These are phyloP conservation scores for Trametes sp. DNA, from an alignment of 1,284 basidiomycete genomes.

Conservation along the genomic window DNA sequence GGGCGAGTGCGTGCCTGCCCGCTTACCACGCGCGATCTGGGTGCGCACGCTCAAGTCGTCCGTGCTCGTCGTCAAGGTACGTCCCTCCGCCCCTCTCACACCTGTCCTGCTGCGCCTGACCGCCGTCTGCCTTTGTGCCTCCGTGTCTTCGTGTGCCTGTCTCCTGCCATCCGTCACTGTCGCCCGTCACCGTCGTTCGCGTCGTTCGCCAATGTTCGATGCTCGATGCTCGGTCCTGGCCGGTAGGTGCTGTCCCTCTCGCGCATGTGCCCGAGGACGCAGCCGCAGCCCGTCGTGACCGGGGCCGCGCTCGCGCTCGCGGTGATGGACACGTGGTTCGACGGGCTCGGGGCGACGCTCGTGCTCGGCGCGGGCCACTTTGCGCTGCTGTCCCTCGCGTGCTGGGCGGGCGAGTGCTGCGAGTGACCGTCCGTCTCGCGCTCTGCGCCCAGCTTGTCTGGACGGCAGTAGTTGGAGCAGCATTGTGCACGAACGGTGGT, in stretches of 20 bases:
- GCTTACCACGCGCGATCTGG: constrained; percentile 30
- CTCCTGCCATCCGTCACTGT: too few relatives aligned
- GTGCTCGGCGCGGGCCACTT: constrained; percentile 51
- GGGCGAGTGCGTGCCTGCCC: constrained; percentile 22
- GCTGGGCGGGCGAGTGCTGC: constrained; percentile 22
- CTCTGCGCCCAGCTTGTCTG: too few relatives aligned
- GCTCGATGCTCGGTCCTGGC: background rate
- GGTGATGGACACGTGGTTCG: constrained; percentile 55
- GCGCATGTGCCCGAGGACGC: constrained; percentile 41
- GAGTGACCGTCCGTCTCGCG: too few relatives aligned
- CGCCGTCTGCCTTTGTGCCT: background rate
- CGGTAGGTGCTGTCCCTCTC: constrained; percentile 44
- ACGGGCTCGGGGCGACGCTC: constrained; percentile 46
- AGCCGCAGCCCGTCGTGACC: constrained; percentile 28
- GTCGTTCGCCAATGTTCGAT: too few relatives aligned
- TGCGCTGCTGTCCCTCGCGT: constrained; percentile 36
- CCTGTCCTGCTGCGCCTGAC: background rate
- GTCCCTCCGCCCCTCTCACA: constrained; percentile 4
- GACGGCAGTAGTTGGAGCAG: too few relatives aligned
- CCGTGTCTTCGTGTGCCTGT: too few relatives aligned
- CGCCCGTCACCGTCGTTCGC: too few relatives aligned
- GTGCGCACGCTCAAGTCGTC: constrained; percentile 40
- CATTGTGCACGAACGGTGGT: too few relatives aligned
- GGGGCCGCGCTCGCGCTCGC: constrained; percentile 47
- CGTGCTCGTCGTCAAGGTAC: constrained; percentile 55